Percentiles rank a stretch among this genome's conserved stretches.
Conservation (phyloP, 2,329 filamentous ascomycete species). For the Diaporthe ampelina region DNA sequence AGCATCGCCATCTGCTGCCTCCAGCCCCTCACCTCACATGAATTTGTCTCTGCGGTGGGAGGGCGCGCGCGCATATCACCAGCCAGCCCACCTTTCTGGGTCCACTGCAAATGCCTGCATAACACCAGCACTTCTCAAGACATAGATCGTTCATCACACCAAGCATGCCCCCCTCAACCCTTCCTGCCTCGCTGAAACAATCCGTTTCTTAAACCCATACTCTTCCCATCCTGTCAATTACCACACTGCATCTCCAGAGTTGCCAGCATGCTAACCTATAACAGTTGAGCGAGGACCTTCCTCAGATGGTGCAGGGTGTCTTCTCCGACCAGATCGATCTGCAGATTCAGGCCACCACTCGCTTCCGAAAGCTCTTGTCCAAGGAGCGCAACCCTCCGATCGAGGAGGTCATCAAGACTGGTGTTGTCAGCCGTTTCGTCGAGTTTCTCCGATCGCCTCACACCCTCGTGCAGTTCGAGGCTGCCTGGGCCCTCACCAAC, state of each 20-base stretch:
- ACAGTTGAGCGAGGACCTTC: constrained; percentile 96
- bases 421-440: constrained; percentile 96
- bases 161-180: neutral
- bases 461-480: constrained; percentile 98
- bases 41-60: constrained; percentile 14
- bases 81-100: constrained; percentile 34
- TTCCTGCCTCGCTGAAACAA: neutral
- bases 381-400: constrained; percentile 99
- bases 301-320: constrained; percentile 97
- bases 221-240: neutral
- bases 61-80: constrained; percentile 18
- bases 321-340: constrained; percentile 99
- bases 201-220: neutral
- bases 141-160: neutral
- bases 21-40: constrained; percentile 38
- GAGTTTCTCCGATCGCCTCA: constrained; percentile 98
- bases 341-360: constrained; percentile 97
- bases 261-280: constrained; percentile 47
- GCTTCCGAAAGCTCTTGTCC: constrained; percentile 97
- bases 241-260: too few relatives aligned
- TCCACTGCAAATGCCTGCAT: constrained; percentile 26
- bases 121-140: constrained; percentile 27
- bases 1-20: constrained; percentile 28
- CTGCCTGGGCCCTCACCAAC: constrained; percentile 98
- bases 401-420: constrained; percentile 99